Evolutionary conservation across 108 stramenopile genomes (phyloP).

Genomic region (Chaetoceros muelleri): DNA sequence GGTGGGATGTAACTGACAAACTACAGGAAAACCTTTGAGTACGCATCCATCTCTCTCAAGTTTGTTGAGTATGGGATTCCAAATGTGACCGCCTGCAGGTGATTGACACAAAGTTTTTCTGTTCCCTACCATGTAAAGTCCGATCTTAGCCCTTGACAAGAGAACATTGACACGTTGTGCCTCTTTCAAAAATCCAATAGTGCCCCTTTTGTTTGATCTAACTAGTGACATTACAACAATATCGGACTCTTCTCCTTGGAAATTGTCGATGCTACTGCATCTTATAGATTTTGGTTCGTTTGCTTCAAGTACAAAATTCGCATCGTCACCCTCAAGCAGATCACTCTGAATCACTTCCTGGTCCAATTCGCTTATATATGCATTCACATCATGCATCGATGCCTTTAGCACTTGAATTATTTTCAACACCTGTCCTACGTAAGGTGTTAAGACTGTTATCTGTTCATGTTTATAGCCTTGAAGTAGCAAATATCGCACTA

Average conservation of each 20-base stretch:
- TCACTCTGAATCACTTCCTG: constrained; percentile 13
- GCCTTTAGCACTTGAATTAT: constrained; percentile 14
- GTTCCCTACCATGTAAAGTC: constrained; percentile 44
- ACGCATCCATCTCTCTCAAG: constrained; percentile 15
- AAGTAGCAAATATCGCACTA: constrained; percentile 30
- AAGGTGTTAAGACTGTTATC: constrained; percentile 34
- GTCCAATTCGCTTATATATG: constrained; percentile 23
- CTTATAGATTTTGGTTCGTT: constrained; percentile 14
- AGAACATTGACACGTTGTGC: constrained; percentile 81
- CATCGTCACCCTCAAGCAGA: constrained; percentile 14
- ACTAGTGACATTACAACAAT: constrained; percentile 72
- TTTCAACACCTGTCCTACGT: constrained; percentile 31
- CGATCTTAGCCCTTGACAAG: constrained; percentile 65
- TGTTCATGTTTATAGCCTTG: constrained; percentile 32
- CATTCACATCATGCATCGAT: constrained; percentile 14
- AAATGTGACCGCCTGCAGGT: constrained; percentile 14
- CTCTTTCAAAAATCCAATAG: constrained; percentile 81
- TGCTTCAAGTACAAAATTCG: too few species aligned
- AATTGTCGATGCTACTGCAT: constrained; percentile 65
- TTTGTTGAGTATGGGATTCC: constrained; percentile 21
- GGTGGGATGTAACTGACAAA: constrained; percentile 24
- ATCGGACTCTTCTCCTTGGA: constrained; percentile 88
- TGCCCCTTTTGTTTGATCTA: constrained; percentile 41
- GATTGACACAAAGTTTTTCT: constrained; percentile 12
- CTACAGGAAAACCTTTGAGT: constrained; percentile 18